Evolutionary conservation across 2,329 filamentous ascomycete genomes (phyloP), one percentile per base, ranked within the genome.

Genomic region (Teratosphaeria gauchensis): DNA sequence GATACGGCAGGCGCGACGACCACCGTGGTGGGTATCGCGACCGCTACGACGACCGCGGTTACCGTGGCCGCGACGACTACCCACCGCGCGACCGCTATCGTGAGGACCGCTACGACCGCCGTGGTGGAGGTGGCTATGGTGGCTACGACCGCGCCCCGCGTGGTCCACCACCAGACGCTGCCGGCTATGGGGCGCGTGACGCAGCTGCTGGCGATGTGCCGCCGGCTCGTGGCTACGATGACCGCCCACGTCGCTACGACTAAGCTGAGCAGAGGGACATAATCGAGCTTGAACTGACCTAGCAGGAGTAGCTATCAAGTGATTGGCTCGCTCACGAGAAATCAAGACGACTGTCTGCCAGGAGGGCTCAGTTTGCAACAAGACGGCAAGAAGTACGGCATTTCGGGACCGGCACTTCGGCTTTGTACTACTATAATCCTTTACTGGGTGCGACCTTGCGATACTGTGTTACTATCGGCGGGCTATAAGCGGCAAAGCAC

Each of bases 41-140:
- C 59, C 84, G 85, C 65, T 82, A 83, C 66, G 85, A 87, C 62
- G 84, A 87, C 61, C 82, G 85, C 69, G 82, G 84, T 63, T 80
- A 81, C 61, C 75, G 85, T 53, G 82, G 84, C 59, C 82, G 82
- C 62, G 79, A 83, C 62, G 78, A 78, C 56, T 76, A 78, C 58
- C 72, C 53, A 69, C 73, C 59, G 74, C 76, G 68, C 73, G 63
- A 64, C 53, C 60, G 62, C 51, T 62, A 63, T 58, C 59, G 63
- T 35, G 63, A 62, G 38, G 64, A 64, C 57, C 60, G 63, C 62
- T 63, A 67, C 38, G 57, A 58, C 32, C 63, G 63, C 55, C 57
- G 55, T 28, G 62, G 56, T 30, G 54, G 58, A 24, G 31, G 68
- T 59, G 66, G 68, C 51, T 66, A 67, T n/a, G 68, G 66, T 56